Base-by-base conservation (phyloP, 140 eudicot species). In the Anethum foeniculum region DNA sequence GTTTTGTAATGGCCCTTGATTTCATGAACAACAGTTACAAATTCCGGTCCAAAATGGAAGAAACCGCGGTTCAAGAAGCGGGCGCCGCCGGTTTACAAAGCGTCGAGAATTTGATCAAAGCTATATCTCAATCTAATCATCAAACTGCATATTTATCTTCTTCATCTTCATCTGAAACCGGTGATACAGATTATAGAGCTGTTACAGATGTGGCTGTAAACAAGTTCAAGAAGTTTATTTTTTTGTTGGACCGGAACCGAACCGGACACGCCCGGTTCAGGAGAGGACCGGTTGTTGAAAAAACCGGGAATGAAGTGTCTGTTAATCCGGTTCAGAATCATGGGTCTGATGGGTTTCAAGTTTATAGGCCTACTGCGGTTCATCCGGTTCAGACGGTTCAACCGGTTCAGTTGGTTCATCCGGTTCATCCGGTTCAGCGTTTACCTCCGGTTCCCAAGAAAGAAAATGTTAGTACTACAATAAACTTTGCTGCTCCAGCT, bases 221-320 rank as follows among this genome's bases (percentile, higher is more conserved):
- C 81, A 95, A 88, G 56, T 95, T 95, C 81, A 89, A 84, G 82
- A 95, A 86, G 54, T 93, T 95, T 73, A 95, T 95, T 13, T 95
- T 97, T 3, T 34, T 95, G 6, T 89, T 95, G 4, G 99, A 92
- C 82, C 91, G 89, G 56, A 82, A 80, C 72, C 89, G 96, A 41
- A 92, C 99, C 41, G 99, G 99, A n/a, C 99, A 95, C 71, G 99
- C 99, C 18, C 96, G 99, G 49, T 95, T 95, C 88, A 80, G 99
- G 10, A 92, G 97, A 0, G 97, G 97, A 18, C 99, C 99, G 0
- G 78, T 87, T n/a, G 11, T 85, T 8, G 52, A 36, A 25, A 25
- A 62, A 62, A 12, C 65, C 67, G 81, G 51, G 27, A 44, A 36
- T 1, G 81, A 84, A 6, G 56, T 75, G 47, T 56, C 54, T 21